Percentiles rank a stretch among this genome's conserved stretches.
Conservation (phyloP, 1,284 basidiomycete species). For the Rhizoctonia solani region DNA sequence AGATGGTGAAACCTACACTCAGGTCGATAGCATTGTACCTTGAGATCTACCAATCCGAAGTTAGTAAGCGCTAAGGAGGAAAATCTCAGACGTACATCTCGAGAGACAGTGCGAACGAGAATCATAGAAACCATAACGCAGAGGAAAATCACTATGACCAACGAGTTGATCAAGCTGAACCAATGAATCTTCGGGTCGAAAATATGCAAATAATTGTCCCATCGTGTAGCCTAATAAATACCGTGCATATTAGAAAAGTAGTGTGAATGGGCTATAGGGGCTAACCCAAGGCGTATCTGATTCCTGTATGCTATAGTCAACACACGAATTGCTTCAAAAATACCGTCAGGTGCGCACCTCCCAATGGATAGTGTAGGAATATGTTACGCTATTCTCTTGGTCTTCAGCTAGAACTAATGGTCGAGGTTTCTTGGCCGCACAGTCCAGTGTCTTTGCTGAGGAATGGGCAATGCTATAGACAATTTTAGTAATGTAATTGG, state of each 20-base stretch:
- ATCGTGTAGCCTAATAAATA: constrained; percentile 75
- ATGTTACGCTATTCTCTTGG: constrained; percentile 70
- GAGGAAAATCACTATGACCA: constrained; percentile 89
- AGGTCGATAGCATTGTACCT: constrained; percentile 97
- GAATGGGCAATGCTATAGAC: constrained; percentile 14
- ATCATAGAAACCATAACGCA: constrained; percentile 94
- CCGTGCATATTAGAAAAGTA: not conserved
- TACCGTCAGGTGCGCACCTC: constrained; percentile 55
- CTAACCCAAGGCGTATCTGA: constrained; percentile 83
- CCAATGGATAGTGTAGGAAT: constrained; percentile 91
- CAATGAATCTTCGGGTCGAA: constrained; percentile 57
- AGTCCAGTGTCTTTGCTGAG: constrained; percentile 50
- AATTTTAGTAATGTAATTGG: not conserved
- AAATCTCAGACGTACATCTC: constrained; percentile 72
- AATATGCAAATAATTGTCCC: constrained; percentile 92
- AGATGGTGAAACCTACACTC: constrained; percentile 57
- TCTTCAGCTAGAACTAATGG: constrained; percentile 69
- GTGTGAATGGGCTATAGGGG: not conserved
- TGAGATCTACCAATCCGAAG: constrained; percentile 68
- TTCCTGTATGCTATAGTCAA: constrained; percentile 52
- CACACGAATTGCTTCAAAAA: not conserved
- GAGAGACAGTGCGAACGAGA: constrained; percentile 81
- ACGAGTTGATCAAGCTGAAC: constrained; percentile 92
- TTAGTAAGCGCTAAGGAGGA: constrained; percentile 50
- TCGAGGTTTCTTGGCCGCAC: constrained; percentile 43